Conservation (phyloP, 23 red algal genomes). For the Gracilaria gracilis region DNA sequence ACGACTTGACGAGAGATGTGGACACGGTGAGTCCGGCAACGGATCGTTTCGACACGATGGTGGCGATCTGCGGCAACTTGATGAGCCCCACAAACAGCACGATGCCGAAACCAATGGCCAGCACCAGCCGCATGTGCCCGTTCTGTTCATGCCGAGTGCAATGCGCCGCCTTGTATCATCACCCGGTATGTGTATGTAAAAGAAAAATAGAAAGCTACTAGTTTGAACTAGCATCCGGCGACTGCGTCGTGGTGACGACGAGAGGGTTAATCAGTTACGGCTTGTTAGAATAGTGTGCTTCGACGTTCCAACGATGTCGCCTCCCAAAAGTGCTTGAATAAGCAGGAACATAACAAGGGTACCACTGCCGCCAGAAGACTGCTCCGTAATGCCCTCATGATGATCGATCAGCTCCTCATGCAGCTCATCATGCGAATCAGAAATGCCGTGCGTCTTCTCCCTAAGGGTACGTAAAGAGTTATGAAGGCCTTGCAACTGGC, state of each 20-base stretch:
- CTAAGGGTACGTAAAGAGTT: constrained; percentile 41
- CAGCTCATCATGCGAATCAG: constrained; percentile 67
- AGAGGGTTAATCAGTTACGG: too few species aligned
- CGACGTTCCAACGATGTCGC: too few species aligned
- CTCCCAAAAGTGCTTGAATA: constrained; percentile 45
- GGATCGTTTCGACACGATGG: constrained; percentile 75
- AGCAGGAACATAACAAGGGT: constrained; percentile 50
- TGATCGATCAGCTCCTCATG: constrained; percentile 60
- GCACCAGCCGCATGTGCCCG: too few species aligned
- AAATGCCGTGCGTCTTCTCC: constrained; percentile 41
- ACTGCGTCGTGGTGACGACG: too few species aligned
- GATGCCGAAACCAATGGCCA: too few species aligned
- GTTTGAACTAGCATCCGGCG: too few species aligned
- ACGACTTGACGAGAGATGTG: constrained; percentile 86
- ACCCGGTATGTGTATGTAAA: too few species aligned
- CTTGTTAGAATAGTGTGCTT: too few species aligned
- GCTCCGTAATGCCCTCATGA: constrained; percentile 44
- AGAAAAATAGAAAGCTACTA: too few species aligned
- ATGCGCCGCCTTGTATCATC: too few species aligned
- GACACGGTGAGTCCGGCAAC: constrained; percentile 78
- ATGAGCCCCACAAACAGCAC: constrained; percentile 85
- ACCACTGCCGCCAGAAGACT: constrained; percentile 1
- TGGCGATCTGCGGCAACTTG: constrained; percentile 93
- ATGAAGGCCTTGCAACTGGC: constrained; percentile 61
- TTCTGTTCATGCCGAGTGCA: too few species aligned